These are phyloP conservation scores for Aspergillus brunneoviolaceus DNA, from an alignment of 2,329 filamentous ascomycete genomes.

Conservation along the genomic window DNA sequence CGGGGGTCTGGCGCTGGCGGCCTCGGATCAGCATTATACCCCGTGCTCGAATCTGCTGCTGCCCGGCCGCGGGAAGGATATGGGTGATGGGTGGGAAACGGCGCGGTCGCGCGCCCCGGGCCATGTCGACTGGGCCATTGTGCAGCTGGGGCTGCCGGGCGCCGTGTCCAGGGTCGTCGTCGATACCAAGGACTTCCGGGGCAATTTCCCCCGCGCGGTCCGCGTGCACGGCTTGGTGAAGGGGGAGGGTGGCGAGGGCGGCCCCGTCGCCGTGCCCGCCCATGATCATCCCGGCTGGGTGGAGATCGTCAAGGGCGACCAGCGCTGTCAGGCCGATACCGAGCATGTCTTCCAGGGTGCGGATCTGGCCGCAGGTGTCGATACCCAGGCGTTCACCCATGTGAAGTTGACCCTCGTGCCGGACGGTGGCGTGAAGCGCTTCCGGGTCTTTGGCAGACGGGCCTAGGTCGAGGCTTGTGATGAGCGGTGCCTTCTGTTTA, in stretches of 20 bases:
- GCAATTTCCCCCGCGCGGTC: conserved; percentile 44
- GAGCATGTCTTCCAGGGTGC: conserved; percentile 43
- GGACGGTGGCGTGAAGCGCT: conserved; percentile 86
- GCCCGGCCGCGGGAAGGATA: conserved; percentile 45
- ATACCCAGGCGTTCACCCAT: conserved; percentile 71
- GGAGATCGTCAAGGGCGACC: conserved; percentile 38
- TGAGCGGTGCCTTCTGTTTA: no score
- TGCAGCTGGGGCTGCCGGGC: conserved; percentile 41
- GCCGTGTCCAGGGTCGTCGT: conserved; percentile 41
- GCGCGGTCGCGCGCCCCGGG: conserved; percentile 39
- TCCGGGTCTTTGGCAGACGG: conserved; percentile 71
- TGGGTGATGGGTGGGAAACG: conserved; percentile 49
- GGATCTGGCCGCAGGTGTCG: conserved; percentile 55
- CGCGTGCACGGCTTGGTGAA: conserved; percentile 38
- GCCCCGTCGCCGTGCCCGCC: conserved; percentile 34
- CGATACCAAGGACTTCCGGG: conserved; percentile 48
- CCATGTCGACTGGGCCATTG: conserved; percentile 45
- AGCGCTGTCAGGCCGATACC: conserved; percentile 40
- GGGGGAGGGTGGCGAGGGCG: conserved; percentile 11
- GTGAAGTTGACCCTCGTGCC: conserved; percentile 91
- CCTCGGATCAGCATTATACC: conserved; percentile 45
- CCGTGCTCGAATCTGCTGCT: conserved; percentile 42
- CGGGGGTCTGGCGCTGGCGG: conserved; percentile 40
- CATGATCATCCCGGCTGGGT: conserved; percentile 39
- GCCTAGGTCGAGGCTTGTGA: not conserved